Evolutionary conservation across 768 basidiomycete genomes (phyloP).

Genomic region (Mrakia blollopis): DNA sequence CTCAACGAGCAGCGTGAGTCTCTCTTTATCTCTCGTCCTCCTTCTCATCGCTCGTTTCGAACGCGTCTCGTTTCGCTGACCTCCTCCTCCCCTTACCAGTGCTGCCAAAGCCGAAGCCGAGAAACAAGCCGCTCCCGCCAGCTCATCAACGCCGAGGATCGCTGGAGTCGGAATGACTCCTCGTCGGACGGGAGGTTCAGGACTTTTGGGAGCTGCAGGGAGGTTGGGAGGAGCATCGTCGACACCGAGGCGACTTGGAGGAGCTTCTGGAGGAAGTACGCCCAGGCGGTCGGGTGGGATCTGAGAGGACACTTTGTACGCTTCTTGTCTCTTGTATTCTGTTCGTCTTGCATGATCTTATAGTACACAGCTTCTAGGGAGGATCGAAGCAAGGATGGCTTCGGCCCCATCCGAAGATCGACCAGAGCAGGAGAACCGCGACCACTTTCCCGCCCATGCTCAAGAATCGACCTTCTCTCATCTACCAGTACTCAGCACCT

Average conservation of each 20-base stretch:
- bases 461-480: too few species aligned
- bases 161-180: conserved; percentile 40
- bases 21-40: too few species aligned
- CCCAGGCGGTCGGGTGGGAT: conserved; percentile 13
- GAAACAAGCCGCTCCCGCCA: conserved; percentile 37
- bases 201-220: conserved; percentile 19
- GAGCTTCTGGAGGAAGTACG: conserved; percentile 8
- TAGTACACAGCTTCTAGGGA: too few species aligned
- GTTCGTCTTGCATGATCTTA: background rate
- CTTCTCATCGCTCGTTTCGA: background rate
- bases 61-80: background rate
- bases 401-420: too few species aligned
- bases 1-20: conserved; percentile 45
- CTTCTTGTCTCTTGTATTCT: background rate
- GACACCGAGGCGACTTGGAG: background rate
- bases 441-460: too few species aligned
- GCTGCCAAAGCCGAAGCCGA: conserved; percentile 41
- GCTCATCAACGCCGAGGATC: conserved; percentile 39
- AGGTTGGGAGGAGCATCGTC: background rate
- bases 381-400: too few species aligned
- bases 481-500: too few species aligned
- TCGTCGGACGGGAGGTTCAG: conserved; percentile 36
- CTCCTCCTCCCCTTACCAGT: conserved; percentile 28
- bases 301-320: background rate
- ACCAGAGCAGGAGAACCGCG: too few species aligned